phyloP scores from a whole-genome alignment of 306 rosid species.

The Trifolium subterraneum region DNA sequence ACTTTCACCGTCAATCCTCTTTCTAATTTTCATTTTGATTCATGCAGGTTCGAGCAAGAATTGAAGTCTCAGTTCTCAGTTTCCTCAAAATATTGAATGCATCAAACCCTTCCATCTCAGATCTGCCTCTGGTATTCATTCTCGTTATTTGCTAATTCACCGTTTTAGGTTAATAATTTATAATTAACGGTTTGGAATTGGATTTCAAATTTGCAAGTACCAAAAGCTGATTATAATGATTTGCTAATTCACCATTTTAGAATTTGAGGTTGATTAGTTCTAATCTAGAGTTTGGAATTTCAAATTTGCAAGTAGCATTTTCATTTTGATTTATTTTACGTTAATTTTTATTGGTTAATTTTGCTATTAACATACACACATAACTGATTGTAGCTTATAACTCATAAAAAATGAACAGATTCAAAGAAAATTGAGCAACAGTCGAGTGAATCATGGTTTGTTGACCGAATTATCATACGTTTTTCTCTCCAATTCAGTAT shows the following conservation, averaged over 20 bases:
- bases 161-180: not conserved
- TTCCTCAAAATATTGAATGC: conserved; percentile 77
- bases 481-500: conserved; percentile 68
- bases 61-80: conserved; percentile 84
- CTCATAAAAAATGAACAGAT: conserved; percentile 51
- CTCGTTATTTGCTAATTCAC: not conserved
- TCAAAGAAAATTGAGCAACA: conserved; percentile 67
- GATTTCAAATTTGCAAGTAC: not conserved
- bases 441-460: conserved; percentile 61
- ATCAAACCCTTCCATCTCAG: conserved; percentile 74
- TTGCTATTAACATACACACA: conserved; percentile 17
- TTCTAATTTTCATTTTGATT: not conserved
- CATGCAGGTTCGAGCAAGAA: conserved; percentile 76
- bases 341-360: conserved; percentile 17
- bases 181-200: not conserved
- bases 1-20: conserved; percentile 1
- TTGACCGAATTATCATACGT: conserved; percentile 67
- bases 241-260: not conserved
- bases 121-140: conserved; percentile 69
- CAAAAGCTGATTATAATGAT: not conserved
- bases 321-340: not conserved
- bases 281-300: not conserved
- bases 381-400: conserved; percentile 6
- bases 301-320: not conserved
- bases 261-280: not conserved